Evolutionary conservation across 1,284 basidiomycete species (phyloP), one percentile per base, ranked within the genome.

Genomic region (Cryptococcus hybrid): DNA sequence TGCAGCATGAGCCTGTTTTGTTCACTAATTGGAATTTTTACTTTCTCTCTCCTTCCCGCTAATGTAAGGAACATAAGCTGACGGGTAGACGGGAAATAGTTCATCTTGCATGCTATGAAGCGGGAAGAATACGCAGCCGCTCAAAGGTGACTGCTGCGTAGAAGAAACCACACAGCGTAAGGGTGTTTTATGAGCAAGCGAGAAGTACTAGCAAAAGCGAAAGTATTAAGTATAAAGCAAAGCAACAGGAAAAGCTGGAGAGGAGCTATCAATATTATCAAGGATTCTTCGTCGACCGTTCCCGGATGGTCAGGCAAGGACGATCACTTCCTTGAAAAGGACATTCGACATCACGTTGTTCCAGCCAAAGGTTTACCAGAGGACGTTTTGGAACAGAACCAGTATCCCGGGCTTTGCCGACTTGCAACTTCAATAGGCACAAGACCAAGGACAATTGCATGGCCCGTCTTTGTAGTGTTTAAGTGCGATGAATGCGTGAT

Each of bases 71-170:
- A 5, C 7, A 15, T 24, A 1, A 34, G 12, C n/a, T 9, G 13
- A 46, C 48, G 15, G 15, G 18, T 38, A 36, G n/a, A 40, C 34
- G 24, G 38, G 11, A 8, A 13, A 35, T 34, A 65, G 61, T 59
- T 57, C 45, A 58, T 62, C 42, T 18, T 61, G 4, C 55, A 56
- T 34, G 36, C 34, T 2, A 46, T 59, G 38, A 65, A 65, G 47
- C 42, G 39, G 42, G 38, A 36, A 35, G 60, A 61, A 38, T 5
- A 38, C 12, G 15, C 36, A 37, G 49, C 13, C 3, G 30, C 30
- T 4, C 30, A 30, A 30, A 30, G 30, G 3, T 30, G 30, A 30
- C 30, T 30, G 30, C 30, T 30, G 30, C 30, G 3, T 30, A 30
- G 3, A 30, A 30, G 3, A 30, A 4, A 30, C 3, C 30, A 30